Evolutionary conservation across 805 yeast species (phyloP).

Genomic region (Lachancea quebecensis): DNA sequence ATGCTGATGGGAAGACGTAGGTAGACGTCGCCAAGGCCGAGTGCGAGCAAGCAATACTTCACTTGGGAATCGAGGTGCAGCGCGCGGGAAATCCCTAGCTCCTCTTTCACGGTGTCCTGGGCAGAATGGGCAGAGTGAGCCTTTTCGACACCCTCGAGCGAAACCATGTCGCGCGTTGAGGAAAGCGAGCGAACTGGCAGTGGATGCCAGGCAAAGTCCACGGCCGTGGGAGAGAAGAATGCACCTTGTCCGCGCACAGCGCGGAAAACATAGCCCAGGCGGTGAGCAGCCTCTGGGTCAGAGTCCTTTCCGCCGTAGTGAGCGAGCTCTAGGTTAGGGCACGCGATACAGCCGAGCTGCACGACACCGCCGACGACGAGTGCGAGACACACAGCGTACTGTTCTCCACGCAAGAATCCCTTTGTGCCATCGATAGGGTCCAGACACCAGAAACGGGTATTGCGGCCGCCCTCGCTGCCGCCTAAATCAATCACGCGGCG

Average conservation of each 20-base stretch:
- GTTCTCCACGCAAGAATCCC: conserved; percentile 93
- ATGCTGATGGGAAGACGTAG: conserved; percentile 76
- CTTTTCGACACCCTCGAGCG: conserved; percentile 83
- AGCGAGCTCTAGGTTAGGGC: conserved; percentile 69
- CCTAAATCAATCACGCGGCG: conserved; percentile 72
- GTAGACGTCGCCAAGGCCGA: conserved; percentile 90
- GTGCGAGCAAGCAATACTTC: conserved; percentile 84
- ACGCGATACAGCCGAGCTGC: conserved; percentile 88
- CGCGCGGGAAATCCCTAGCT: conserved; percentile 55
- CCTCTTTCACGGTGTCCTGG: conserved; percentile 65
- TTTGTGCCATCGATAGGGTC: conserved; percentile 99
- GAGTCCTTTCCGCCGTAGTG: conserved; percentile 34
- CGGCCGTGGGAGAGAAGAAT: conserved; percentile 30
- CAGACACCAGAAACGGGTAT: conserved; percentile 89
- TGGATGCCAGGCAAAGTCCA: conserved; percentile 36
- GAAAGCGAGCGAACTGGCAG: conserved; percentile 42
- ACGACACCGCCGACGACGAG: conserved; percentile 80
- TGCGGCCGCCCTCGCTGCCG: conserved; percentile 65
- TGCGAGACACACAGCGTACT: conserved; percentile 93
- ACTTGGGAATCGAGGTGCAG: conserved; percentile 93
- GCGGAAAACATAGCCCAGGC: conserved; percentile 30
- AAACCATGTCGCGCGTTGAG: conserved; percentile 23
- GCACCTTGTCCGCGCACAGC: conserved; percentile 33
- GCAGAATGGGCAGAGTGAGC: conserved; percentile 90
- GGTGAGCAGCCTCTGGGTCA: conserved; percentile 24